Conservation (phyloP, 2,329 filamentous ascomycete genomes). For the Cadophora gregata region DNA sequence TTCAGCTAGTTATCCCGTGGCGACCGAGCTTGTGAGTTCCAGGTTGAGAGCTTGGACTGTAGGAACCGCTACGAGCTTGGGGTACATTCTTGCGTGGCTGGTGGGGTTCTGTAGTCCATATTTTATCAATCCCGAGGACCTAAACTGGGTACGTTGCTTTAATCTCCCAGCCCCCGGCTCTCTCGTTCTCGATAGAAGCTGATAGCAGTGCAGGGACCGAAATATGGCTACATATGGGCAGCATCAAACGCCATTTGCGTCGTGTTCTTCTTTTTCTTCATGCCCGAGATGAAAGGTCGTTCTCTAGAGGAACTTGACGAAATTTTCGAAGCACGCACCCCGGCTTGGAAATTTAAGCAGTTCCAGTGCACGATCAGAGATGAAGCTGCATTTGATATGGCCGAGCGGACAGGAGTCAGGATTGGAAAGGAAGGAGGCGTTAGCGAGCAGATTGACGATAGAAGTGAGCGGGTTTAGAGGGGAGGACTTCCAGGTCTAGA, state of each 20-base stretch:
- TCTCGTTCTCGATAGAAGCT: conserved; percentile 40
- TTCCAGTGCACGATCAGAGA: conserved; percentile 27
- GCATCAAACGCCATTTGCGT: conserved; percentile 45
- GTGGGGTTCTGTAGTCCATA: conserved; percentile 44
- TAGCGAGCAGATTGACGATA: conserved; percentile 14
- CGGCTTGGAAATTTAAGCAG: conserved; percentile 26
- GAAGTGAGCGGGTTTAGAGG: background rate
- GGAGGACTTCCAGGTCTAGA: background rate
- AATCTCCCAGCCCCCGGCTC: background rate
- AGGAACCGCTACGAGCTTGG: conserved; percentile 51
- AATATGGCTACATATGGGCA: conserved; percentile 49
- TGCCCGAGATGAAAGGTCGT: conserved; percentile 48
- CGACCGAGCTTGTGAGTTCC: conserved; percentile 46
- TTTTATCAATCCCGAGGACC: conserved; percentile 47
- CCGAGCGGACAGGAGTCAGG: conserved; percentile 18
- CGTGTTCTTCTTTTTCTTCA: conserved; percentile 47
- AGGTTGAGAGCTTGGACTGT: conserved; percentile 52
- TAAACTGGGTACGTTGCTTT: conserved; percentile 43
- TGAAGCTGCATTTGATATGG: conserved; percentile 29
- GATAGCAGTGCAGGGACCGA: conserved; percentile 42
- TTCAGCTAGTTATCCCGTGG: conserved; percentile 29
- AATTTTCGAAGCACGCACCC: conserved; percentile 43
- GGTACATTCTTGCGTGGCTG: conserved; percentile 47
- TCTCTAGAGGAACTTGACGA: conserved; percentile 49
- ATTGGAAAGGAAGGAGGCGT: conserved; percentile 22